Conservation (phyloP, 768 basidiomycete genomes). For the Naganishia friedmannii region DNA sequence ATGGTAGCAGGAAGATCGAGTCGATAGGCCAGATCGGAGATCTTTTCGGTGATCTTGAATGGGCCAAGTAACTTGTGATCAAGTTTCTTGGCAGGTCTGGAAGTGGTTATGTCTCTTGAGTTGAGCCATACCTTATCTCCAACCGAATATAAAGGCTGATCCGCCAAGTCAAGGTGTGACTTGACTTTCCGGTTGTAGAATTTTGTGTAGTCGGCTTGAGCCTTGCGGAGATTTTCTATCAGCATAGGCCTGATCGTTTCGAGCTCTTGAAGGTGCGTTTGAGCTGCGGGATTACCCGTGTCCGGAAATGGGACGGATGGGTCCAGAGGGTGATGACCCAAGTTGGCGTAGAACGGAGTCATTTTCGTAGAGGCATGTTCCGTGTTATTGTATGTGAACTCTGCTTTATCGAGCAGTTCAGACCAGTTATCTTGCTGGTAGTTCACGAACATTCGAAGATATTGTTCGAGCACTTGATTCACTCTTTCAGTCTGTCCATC, state of each 20-base stretch:
- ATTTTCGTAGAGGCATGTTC: constrained; percentile 43
- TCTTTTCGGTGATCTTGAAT: constrained; percentile 33
- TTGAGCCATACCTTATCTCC: constrained; percentile 38
- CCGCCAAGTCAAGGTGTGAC: not conserved
- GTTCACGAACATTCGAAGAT: constrained; percentile 51
- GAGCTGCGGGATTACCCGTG: not conserved
- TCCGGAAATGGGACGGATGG: not conserved
- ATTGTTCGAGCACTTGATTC: constrained; percentile 55
- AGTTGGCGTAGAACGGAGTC: constrained; percentile 51
- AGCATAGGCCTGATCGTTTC: not conserved
- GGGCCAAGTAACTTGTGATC: constrained; percentile 36
- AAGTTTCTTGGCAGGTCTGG: constrained; percentile 38
- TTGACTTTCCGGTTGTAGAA: not conserved
- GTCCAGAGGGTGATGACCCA: constrained; percentile 32
- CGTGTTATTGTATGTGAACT: constrained; percentile 52
- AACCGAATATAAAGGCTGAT: constrained; percentile 2
- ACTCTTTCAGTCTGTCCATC: constrained; percentile 55
- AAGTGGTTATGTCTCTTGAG: constrained; percentile 32
- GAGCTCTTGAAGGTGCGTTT: not conserved
- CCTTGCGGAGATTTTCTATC: not conserved
- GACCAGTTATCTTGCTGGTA: constrained; percentile 53
- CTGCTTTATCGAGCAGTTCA: constrained; percentile 47
- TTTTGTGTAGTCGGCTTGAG: not conserved
- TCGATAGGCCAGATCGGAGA: constrained; percentile 28
- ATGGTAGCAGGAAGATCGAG: too few species aligned